Conservation (phyloP, 2,329 filamentous ascomycete species). For the Colletotrichum filicis region DNA sequence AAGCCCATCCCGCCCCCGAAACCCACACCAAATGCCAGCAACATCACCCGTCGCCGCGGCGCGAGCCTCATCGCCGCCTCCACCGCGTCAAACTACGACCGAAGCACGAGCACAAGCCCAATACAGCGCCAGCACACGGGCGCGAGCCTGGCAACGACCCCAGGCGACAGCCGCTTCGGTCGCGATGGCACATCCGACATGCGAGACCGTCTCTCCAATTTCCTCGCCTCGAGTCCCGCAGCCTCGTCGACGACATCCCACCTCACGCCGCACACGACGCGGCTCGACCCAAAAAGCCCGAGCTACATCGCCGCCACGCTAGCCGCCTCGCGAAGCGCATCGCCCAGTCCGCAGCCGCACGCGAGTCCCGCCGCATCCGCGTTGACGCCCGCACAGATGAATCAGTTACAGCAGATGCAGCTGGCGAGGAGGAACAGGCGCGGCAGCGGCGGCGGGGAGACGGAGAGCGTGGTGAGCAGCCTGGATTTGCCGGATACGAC, state of each 20-base stretch:
- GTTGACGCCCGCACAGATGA: constrained; percentile 29
- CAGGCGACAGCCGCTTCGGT: constrained; percentile 22
- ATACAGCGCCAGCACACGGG: constrained; percentile 51
- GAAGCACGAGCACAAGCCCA: constrained; percentile 38
- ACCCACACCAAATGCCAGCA: not conserved
- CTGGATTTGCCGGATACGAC: constrained; percentile 61
- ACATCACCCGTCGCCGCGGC: not conserved
- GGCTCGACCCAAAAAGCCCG: constrained; percentile 59
- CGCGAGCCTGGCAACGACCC: constrained; percentile 41
- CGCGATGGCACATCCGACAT: constrained; percentile 32
- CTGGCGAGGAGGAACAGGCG: constrained; percentile 39
- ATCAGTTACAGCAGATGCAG: constrained; percentile 29
- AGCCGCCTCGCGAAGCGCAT: constrained; percentile 47
- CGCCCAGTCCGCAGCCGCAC: constrained; percentile 33
- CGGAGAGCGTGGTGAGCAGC: constrained; percentile 44
- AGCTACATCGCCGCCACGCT: constrained; percentile 71
- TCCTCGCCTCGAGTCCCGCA: constrained; percentile 35
- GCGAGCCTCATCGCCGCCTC: constrained; percentile 55
- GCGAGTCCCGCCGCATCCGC: constrained; percentile 13
- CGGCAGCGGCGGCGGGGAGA: constrained; percentile 41
- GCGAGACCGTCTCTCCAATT: constrained; percentile 41
- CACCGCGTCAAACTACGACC: constrained; percentile 48
- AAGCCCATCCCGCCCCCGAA: constrained; percentile 32
- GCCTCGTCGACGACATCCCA: constrained; percentile 25
- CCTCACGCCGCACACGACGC: constrained; percentile 34